Base-by-base conservation (phyloP, 805 yeast species). In the Hanseniaspora vineae region DNA sequence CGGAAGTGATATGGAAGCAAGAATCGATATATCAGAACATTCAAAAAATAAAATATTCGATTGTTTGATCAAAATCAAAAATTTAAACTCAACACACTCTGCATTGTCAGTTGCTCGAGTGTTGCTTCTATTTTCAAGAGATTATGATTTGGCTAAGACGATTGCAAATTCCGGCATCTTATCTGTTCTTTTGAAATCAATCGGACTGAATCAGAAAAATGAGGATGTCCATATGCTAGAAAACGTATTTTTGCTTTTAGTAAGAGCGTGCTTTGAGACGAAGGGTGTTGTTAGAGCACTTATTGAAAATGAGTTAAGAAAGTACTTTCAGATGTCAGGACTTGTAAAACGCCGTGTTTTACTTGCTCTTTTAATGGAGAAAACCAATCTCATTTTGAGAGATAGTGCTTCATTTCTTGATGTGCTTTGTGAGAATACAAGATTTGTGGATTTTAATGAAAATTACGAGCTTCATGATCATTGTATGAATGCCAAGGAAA, bases 191-290 rank as follows among this genome's bases (percentile, higher is more conserved):
- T 52, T 82, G 13, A 61, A 61, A 29, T 66, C 72, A 8, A 66
- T 79, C 35, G 67, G 69, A 6, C 49, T 55, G 4, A 55, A 51
- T 40, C 66, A 64, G 49, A 63, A 60, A 42, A 62, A 70, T 6
- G 69, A 69, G 15, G 65, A 62, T 43, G 62, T 67, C 2, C 65
- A 65, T 42, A 61, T 63, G 50, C 49, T 78, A 1, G 79, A 77
- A 50, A 65, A 71, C 6, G 60, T 76, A 1, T 66, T 80, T 18
- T 68, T 78, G 0, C 66, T 77, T 12, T 65, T 87, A 33, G 60
- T 81, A 1, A 73, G 96, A 58, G 69, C 83, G 42, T 80, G 88
- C 49, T 77, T 81, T 59, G 97, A 88, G 60, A 73, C 77, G 2
- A 59, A 66, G 0, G 71, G 69, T 0, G 64, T 75, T 12, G 65